Percentiles rank a stretch among this genome's conserved stretches.
Conservation (phyloP, 2,329 filamentous ascomycete species). For the Cytospora piceicola region DNA sequence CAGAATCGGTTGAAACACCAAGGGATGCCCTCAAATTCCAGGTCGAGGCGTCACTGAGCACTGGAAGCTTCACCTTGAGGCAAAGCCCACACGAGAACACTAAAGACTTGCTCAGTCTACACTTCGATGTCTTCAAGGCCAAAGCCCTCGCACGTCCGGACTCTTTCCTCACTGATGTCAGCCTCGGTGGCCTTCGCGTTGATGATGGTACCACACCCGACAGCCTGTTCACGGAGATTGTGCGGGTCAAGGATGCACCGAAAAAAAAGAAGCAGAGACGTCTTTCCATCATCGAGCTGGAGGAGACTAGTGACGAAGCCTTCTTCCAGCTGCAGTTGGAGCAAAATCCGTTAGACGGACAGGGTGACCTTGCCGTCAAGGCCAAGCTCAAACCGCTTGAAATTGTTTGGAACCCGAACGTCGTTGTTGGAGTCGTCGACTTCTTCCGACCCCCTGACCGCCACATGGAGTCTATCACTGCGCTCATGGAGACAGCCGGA, state of each 20-base stretch:
- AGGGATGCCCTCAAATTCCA: slow-evolving; percentile 92
- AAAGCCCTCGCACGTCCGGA: slow-evolving; percentile 89
- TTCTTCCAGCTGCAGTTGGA: slow-evolving; percentile 95
- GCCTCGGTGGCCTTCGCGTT: slow-evolving; percentile 88
- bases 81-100: slow-evolving; percentile 78
- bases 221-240: slow-evolving; percentile 91
- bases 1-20: slow-evolving; percentile 86
- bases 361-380: slow-evolving; percentile 86
- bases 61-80: slow-evolving; percentile 93
- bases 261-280: slow-evolving; percentile 50
- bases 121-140: slow-evolving; percentile 93
- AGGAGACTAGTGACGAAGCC: slow-evolving; percentile 60
- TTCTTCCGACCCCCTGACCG: slow-evolving; percentile 97
- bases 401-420: slow-evolving; percentile 95
- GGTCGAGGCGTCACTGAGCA: slow-evolving; percentile 88
- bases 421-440: slow-evolving; percentile 85
- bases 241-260: slow-evolving; percentile 88
- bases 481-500: slow-evolving; percentile 92
- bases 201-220: slow-evolving; percentile 95
- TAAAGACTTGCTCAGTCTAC: slow-evolving; percentile 82
- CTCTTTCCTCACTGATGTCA: slow-evolving; percentile 85
- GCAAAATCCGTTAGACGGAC: slow-evolving; percentile 90
- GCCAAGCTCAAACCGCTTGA: slow-evolving; percentile 95
- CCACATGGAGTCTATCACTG: slow-evolving; percentile 98
- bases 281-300: slow-evolving; percentile 59